Base-by-base conservation (phyloP, 768 basidiomycete species). In the Brasilioporus rufonigricans region DNA sequence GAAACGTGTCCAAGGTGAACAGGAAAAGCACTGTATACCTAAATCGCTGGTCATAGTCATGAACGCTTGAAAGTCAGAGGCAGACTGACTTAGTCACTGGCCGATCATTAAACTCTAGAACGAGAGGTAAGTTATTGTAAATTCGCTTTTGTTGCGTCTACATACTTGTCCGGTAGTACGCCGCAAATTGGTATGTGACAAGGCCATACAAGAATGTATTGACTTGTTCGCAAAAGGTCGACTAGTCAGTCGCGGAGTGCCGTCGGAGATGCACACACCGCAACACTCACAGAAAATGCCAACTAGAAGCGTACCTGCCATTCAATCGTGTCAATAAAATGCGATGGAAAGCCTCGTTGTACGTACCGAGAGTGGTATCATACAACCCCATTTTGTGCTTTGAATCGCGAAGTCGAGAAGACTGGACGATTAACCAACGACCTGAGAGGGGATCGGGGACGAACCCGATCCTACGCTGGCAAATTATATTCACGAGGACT, bases 201-300 rank as follows among this genome's bases (percentile, higher is more conserved):
- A 77, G 65, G 1, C 77, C 76, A 53, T 74, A 78, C 14, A 78
- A 59, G 33, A 48, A 64, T 71, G 18, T 58, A 32, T 26, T 18
- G 4, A 27, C 65, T 66, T 21, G 16, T 26, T 36, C 14, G 6
- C 6, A 23, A 16, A 5, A 5, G 5, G 10, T 59, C 41, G 48
- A 14, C 4, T n/a, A 21, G 6, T 13, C 18, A 19, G 11, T 10
- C 23, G 5, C 40, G 6, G 18, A 29, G 27, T 23, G 16, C 4
- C 29, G 18, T 29, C 29, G 29, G 12, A 10, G 27, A 10, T 32
- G 13, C 6, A 16, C 16, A 13, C 2, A n/a, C 8, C 10, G 4
- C 9, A 8, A 24, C 44, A 32, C 46, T 33, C 46, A 48, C 35
- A n/a, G 35, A 45, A 32, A 5, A 32, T 45, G 31, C 44, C 44